Evolutionary conservation across 1,284 basidiomycete species (phyloP), one percentile per base, ranked within the genome.

Genomic region (Pseudozyma tsukubaensis): DNA sequence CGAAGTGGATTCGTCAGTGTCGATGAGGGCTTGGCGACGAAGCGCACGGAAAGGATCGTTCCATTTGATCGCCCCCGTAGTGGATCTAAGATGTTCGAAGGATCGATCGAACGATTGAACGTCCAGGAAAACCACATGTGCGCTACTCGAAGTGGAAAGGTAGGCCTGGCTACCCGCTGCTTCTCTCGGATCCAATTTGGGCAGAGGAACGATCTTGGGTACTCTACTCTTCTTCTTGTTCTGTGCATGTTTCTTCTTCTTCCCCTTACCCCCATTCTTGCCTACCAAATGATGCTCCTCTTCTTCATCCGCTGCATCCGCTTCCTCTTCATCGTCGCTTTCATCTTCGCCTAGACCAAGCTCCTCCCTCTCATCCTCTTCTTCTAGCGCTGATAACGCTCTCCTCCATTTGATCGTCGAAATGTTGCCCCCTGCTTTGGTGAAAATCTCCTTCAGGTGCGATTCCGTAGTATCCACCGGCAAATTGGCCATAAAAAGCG

Each of bases 91-190:
- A 4, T 58, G 35, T 12, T 74, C 60, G 12, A 83, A 44, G 0
- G 79, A 80, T 8, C 80, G 76, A 1, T 50, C 45, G 14, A 79
- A 49, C 9, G 75, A 73, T 10, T 61, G 62, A 0, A 48, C 48
- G 44, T 84, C 83, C 7, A 83, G 63, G 43, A 83, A 84, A 7
- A 82, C 69, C 29, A 84, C 42, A 43, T 84, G 81, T 8, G 82
- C 82, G 3, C 48, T 69, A 1, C 72, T 68, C 6, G 57, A 52
- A 2, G 83, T 79, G 3, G 62, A 16, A 4, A 83, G 61, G 24
- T 81, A 65, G 0, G 48, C 16, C 29, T 69, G 55, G 4, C 47
- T 45, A 2, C 51, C 65, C 29, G 43, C 47, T 10, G 59, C 59
- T 32, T 36, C 50, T 14, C 70, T 58, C 1, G 77, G 64, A 50